These are phyloP conservation scores for Podaxis carcinomalis DNA, from an alignment of 768 basidiomycete species.

Conservation along the genomic window DNA sequence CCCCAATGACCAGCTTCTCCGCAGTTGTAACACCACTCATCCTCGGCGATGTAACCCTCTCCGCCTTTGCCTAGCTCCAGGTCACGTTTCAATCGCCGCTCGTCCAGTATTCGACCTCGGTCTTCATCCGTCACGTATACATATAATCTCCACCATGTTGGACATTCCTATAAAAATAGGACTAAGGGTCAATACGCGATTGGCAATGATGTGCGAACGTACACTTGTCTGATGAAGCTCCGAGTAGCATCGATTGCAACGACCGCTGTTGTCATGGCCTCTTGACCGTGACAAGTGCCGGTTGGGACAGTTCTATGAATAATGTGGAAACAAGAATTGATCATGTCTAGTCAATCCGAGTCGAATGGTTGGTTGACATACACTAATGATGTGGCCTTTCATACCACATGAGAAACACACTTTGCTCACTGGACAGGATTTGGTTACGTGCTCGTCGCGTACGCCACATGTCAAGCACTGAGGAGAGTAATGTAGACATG, in stretches of 20 bases:
- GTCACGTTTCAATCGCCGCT: conserved; percentile 45
- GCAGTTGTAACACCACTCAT: conserved; percentile 83
- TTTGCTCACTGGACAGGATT: conserved; percentile 77
- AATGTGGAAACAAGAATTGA: conserved; percentile 4
- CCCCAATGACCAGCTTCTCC: conserved; percentile 71
- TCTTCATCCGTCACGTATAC: conserved; percentile 60
- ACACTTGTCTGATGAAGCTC: conserved; percentile 62
- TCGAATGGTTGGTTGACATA: conserved; percentile 24
- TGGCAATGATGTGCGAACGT: neutral
- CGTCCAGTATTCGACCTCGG: conserved; percentile 36
- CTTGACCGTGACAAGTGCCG: conserved; percentile 28
- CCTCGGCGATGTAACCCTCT: conserved; percentile 70
- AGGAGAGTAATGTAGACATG: neutral
- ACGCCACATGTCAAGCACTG: conserved; percentile 82
- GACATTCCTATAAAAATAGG: conserved; percentile 59
- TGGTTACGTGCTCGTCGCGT: conserved; percentile 73
- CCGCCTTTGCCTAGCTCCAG: conserved; percentile 63
- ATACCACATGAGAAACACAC: conserved; percentile 78
- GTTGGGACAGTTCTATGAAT: conserved; percentile 66
- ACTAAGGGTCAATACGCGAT: neutral
- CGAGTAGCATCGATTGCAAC: conserved; percentile 71
- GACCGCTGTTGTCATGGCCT: conserved; percentile 15
- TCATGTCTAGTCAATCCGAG: neutral
- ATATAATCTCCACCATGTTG: conserved; percentile 78
- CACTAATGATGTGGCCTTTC: conserved; percentile 77